phyloP scores from a whole-genome alignment of 768 basidiomycete genomes.

The Tulasnella sp. region DNA sequence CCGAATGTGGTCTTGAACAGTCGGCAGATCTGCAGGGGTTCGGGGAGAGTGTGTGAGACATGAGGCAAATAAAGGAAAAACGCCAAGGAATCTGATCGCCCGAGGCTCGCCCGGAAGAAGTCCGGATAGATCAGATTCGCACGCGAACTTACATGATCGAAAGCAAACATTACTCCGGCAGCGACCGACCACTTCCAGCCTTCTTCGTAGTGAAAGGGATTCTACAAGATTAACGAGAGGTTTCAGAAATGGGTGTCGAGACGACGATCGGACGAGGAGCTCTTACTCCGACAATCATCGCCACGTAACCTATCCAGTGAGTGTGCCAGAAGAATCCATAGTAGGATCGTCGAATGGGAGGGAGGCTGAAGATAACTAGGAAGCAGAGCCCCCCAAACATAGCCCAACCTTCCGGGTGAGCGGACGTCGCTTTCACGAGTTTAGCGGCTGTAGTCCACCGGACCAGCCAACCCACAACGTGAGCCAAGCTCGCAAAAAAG shows the following conservation, averaged over 20 bases:
- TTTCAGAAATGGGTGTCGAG: neutral
- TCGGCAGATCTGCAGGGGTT: constrained; percentile 25
- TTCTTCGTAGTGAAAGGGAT: constrained; percentile 34
- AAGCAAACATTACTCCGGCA: constrained; percentile 36
- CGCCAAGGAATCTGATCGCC: neutral
- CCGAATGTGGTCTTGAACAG: constrained; percentile 50
- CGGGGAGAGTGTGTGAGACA: neutral
- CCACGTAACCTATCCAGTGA: constrained; percentile 45
- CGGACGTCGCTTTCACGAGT: constrained; percentile 25
- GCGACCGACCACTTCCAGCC: constrained; percentile 46
- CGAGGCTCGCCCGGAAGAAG: neutral
- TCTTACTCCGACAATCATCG: constrained; percentile 46
- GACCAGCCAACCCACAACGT: constrained; percentile 43
- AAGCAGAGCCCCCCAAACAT: constrained; percentile 40
- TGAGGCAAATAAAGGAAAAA: neutral
- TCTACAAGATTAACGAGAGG: neutral
- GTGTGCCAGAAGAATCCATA: constrained; percentile 56
- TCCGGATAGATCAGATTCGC: neutral
- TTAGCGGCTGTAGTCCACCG: constrained; percentile 26
- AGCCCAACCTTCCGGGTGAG: constrained; percentile 31
- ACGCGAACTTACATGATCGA: constrained; percentile 34
- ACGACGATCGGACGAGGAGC: constrained; percentile 12
- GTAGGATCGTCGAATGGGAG: constrained; percentile 42
- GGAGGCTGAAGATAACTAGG: constrained; percentile 50
- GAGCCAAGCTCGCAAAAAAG: constrained; percentile 46